Base-by-base conservation (phyloP, 2,329 filamentous ascomycete genomes). In the Macroventuria anomochaeta region DNA sequence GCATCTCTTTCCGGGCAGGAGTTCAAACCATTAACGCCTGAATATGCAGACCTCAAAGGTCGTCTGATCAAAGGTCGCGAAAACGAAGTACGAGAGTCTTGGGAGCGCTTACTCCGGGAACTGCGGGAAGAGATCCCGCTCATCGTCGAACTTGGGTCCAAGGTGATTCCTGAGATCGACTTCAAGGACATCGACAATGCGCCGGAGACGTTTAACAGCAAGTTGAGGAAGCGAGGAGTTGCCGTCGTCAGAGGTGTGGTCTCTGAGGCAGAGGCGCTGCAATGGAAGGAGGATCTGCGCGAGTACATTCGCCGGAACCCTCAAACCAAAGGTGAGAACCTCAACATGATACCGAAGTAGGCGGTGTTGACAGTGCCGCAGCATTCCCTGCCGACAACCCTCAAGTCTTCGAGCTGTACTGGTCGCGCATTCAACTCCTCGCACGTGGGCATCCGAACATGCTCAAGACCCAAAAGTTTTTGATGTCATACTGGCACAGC, bases 151-250 rank as follows among this genome's bases (percentile, higher is more conserved):
- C 68, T 71, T 12, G 76, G 77, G 10, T 75, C 76, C 10, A 73
- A 70, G 13, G 66, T 76, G 36, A 73, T 82, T 13, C 79, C 79
- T 0, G 73, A 79, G 53, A 80, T 81, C 31, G 64, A 79, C 46
- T 81, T 78, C 68, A 73, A 75, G 25, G 77, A 81, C 37, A 69
- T 81, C 13, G 72, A 71, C 3, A 73, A 77, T 47, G 79, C 81
- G 44, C 80, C 83, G 2, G 76, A 80, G 20, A 75, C 80, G 1
- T 89, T 89, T 68, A 79, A 77, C 46, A 76, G 76, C 40, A 82
- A 83, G 64, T 77, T 87, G 44, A 80, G 80, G 62, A 84, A 85
- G 64, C 82, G 86, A 28, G 79, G 79, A 15, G 79, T 81, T 1
- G 78, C 79, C 3, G 75, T 81, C 7, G 73, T 81, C 31, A 71